phyloP scores from a whole-genome alignment of 345 rosid species.

The Eucalyptus microcorys region DNA sequence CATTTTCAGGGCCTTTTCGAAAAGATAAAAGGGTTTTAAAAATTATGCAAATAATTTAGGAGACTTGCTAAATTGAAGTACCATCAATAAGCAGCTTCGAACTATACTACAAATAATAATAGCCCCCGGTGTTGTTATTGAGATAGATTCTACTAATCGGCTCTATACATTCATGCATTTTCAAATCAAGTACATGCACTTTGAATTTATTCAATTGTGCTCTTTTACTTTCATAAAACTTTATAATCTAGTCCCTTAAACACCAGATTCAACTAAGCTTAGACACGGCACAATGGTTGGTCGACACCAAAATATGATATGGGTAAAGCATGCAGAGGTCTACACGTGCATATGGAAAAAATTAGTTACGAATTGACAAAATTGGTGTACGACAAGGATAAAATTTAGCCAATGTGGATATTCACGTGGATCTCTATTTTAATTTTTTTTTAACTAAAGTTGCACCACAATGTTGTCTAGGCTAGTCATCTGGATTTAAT shows the following conservation, averaged over 20 bases:
- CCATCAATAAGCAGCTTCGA: not conserved
- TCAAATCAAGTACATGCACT: not conserved
- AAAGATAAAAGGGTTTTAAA: not conserved
- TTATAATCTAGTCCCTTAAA: not conserved
- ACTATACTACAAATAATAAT: not conserved
- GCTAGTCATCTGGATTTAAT: not conserved
- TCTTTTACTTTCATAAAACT: too few species aligned
- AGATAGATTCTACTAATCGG: not conserved
- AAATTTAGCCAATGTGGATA: too few species aligned
- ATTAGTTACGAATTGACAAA: not conserved
- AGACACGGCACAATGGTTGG: not conserved
- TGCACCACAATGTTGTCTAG: not conserved
- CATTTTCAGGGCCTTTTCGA: not conserved
- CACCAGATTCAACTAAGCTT: not conserved
- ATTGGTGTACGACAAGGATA: too few species aligned
- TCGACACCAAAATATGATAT: not conserved
- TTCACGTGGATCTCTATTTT: too few species aligned
- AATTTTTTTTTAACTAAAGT: not conserved
- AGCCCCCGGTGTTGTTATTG: not conserved
- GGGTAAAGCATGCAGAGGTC: not conserved
- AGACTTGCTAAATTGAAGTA: not conserved
- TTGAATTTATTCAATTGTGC: not conserved
- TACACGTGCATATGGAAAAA: not conserved
- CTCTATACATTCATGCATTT: not conserved
- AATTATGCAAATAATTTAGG: not conserved